Percentiles rank a stretch among this genome's conserved stretches.
Conservation (phyloP, 306 rosid genomes). For the cucumber (Cucumis sativus) region Cucumber_9930_V3 NC_026655.2:5989501-5990000, state of each 20-base stretch:
- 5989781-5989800: background rate
- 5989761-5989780: background rate
- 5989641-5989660: no score
- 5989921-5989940: no score
- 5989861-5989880: no score
- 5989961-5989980: no score
- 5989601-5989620: background rate
- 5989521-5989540: background rate
- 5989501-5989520: no score
- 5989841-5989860: background rate
- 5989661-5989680: background rate
- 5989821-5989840: background rate
- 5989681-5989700: background rate
- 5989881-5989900: no score
- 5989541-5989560: background rate
- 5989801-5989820: background rate
- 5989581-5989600: background rate
- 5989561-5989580: background rate
- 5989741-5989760: background rate
- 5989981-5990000: no score
- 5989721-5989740: background rate
- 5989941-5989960: no score
- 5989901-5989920: background rate
- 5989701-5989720: background rate
- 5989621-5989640: background rate